Conservation (phyloP, 2,329 filamentous ascomycete genomes). For the Hortaea werneckii region DNA sequence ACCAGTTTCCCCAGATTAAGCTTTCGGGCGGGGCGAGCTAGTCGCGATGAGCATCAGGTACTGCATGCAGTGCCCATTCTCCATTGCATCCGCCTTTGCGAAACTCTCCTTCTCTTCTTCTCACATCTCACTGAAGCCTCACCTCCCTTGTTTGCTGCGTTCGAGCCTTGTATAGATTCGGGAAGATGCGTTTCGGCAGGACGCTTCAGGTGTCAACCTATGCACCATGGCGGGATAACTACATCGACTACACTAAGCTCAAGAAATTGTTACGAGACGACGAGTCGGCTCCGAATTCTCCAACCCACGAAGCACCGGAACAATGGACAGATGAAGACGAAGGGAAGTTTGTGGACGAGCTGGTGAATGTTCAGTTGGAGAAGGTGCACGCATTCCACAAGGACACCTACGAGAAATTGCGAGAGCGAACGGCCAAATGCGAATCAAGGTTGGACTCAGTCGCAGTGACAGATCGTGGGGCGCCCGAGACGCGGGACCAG, state of each 20-base stretch:
- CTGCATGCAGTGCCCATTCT: no score
- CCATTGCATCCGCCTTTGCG: no score
- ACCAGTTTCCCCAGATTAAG: no score
- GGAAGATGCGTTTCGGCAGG: constrained; percentile 79
- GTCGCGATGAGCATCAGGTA: no score
- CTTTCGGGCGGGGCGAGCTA: no score
- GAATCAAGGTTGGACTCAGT: constrained; percentile 55
- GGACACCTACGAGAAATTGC: constrained; percentile 68
- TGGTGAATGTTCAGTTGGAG: constrained; percentile 88
- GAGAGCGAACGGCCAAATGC: constrained; percentile 65
- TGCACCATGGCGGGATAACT: constrained; percentile 80
- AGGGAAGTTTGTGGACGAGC: constrained; percentile 84
- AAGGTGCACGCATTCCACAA: constrained; percentile 89
- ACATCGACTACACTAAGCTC: constrained; percentile 91
- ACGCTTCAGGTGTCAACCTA: constrained; percentile 74
- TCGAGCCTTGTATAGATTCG: neutral
- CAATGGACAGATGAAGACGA: constrained; percentile 90
- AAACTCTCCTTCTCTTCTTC: no score
- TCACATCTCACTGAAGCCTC: no score
- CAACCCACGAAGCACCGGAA: constrained; percentile 42
- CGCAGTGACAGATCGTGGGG: constrained; percentile 19
- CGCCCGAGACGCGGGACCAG: constrained; percentile 25
- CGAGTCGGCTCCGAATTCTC: constrained; percentile 35
- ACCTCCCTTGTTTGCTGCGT: neutral
- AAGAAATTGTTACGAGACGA: constrained; percentile 82